Percentiles rank a stretch among this genome's conserved stretches.
phyloP scores from a whole-genome alignment of 768 basidiomycete genomes.

The Basidioascus undulatus region DNA sequence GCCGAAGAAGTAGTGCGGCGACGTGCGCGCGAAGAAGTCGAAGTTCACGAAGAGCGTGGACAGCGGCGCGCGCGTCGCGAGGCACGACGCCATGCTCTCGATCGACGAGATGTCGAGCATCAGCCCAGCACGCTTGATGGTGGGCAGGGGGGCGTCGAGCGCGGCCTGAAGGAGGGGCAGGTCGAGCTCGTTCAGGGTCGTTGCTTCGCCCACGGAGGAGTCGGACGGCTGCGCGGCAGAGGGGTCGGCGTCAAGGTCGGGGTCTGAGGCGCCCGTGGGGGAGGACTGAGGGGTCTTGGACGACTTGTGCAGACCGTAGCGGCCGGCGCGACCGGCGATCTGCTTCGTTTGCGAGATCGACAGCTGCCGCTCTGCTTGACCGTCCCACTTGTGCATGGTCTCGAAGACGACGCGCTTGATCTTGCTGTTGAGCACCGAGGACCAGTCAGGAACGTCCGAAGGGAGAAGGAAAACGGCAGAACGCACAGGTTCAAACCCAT shows the following conservation, averaged over 20 bases:
- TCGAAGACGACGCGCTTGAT: slow-evolving; percentile 72
- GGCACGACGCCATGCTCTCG: slow-evolving; percentile 10
- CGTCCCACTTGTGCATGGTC: slow-evolving; percentile 40
- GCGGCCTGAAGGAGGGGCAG: slow-evolving; percentile 34
- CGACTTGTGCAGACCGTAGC: slow-evolving; percentile 41
- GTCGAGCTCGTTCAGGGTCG: slow-evolving; percentile 40
- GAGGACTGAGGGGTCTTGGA: too few species aligned
- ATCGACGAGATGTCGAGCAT: slow-evolving; percentile 21
- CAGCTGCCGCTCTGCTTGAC: slow-evolving; percentile 23
- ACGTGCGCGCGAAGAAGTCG: slow-evolving; percentile 13
- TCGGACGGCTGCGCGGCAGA: slow-evolving; percentile 4
- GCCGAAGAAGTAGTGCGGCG: slow-evolving; percentile 14
- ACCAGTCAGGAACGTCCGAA: background rate
- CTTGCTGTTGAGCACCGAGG: slow-evolving; percentile 30
- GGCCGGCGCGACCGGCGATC: slow-evolving; percentile 80
- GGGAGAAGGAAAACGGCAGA: background rate
- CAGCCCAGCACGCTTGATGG: slow-evolving; percentile 31
- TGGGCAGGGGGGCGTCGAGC: slow-evolving; percentile 27
- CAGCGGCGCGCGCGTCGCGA: too few species aligned
- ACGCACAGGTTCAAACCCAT: slow-evolving; percentile 92
- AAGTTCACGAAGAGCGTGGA: slow-evolving; percentile 17
- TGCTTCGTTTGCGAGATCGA: slow-evolving; percentile 67
- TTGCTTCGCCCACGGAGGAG: slow-evolving; percentile 38
- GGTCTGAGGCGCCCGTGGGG: slow-evolving; percentile 10
- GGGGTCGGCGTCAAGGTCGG: slow-evolving; percentile 11